A percentile compares a stretch with the other conserved stretches of the same genome.
Conservation (phyloP, 805 yeast species). For the Zygotorulaspora florentina region DNA sequence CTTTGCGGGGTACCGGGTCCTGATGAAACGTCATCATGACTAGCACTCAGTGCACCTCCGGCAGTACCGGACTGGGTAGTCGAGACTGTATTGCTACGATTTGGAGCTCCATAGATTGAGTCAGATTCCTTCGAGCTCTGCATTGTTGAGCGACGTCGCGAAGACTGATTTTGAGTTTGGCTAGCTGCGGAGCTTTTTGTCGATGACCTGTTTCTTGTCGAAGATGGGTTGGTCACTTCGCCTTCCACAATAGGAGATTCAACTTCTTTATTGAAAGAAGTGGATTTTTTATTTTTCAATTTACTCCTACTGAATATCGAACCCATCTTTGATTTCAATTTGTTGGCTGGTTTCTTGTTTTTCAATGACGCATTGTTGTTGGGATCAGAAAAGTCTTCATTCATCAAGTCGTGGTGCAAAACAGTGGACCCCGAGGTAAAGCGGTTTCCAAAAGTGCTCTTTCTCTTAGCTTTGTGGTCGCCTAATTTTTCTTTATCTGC, state of each 20-base stretch:
- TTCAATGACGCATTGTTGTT: slow-evolving; percentile 30
- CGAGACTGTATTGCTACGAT: slow-evolving; percentile 1
- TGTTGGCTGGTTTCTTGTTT: slow-evolving; percentile 34
- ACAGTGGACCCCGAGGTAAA: slow-evolving; percentile 30
- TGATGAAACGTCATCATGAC: not conserved
- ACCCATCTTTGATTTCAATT: slow-evolving; percentile 66
- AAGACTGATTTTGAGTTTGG: slow-evolving; percentile 1
- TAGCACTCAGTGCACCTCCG: not conserved
- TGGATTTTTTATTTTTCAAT: slow-evolving; percentile 35
- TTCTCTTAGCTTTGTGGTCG: slow-evolving; percentile 20
- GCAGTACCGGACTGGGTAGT: slow-evolving; percentile 1
- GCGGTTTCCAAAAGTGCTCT: slow-evolving; percentile 28
- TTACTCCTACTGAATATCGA: slow-evolving; percentile 68
- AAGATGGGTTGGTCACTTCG: slow-evolving; percentile 3
- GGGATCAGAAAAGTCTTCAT: slow-evolving; percentile 31
- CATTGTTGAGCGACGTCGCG: slow-evolving; percentile 10
- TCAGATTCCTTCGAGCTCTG: slow-evolving; percentile 10
- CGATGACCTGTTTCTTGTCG: slow-evolving; percentile 7
- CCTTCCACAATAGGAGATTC: slow-evolving; percentile 10
- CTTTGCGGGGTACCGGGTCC: slow-evolving; percentile 4
- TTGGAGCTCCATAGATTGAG: slow-evolving; percentile 6
- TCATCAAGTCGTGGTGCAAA: slow-evolving; percentile 32
- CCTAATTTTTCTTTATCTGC: slow-evolving; percentile 1
- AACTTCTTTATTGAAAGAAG: slow-evolving; percentile 5
- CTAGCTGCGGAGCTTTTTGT: slow-evolving; percentile 5